Evolutionary conservation across 2,329 filamentous ascomycete species (phyloP).

Genomic region (Penicillium hesseltinei): DNA sequence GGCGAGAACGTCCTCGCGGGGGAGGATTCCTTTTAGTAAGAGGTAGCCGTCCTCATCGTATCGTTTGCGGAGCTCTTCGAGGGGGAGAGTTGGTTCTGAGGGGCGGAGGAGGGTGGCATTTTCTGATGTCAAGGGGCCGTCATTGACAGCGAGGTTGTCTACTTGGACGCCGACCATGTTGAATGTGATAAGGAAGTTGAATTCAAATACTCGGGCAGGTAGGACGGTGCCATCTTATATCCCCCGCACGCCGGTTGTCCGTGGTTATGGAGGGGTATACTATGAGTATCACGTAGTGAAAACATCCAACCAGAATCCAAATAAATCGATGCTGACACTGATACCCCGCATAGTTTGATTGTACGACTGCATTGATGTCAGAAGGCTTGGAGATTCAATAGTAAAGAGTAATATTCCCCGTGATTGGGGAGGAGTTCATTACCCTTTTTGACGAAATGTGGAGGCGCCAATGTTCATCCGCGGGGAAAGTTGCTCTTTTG

Average conservation of each 20-base stretch:
- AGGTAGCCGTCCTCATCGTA: conserved; percentile 55
- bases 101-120: conserved; percentile 45
- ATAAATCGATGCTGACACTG: neutral
- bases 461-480: neutral
- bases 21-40: conserved; percentile 55
- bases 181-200: neutral
- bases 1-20: conserved; percentile 52
- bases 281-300: neutral
- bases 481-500: neutral
- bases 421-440: neutral
- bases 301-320: neutral
- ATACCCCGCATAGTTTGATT: neutral
- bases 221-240: neutral
- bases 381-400: neutral
- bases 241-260: neutral
- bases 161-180: conserved; percentile 24
- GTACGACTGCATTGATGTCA: neutral
- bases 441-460: neutral
- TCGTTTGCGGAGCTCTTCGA: conserved; percentile 50
- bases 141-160: conserved; percentile 43
- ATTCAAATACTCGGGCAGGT: neutral
- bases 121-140: conserved; percentile 47
- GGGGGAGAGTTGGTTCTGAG: conserved; percentile 46
- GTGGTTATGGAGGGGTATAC: neutral
- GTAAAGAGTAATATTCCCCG: conserved; percentile 7